Evolutionary conservation across 352 stramenopile genomes (phyloP).

Genomic region (Phytophthora multivora): DNA sequence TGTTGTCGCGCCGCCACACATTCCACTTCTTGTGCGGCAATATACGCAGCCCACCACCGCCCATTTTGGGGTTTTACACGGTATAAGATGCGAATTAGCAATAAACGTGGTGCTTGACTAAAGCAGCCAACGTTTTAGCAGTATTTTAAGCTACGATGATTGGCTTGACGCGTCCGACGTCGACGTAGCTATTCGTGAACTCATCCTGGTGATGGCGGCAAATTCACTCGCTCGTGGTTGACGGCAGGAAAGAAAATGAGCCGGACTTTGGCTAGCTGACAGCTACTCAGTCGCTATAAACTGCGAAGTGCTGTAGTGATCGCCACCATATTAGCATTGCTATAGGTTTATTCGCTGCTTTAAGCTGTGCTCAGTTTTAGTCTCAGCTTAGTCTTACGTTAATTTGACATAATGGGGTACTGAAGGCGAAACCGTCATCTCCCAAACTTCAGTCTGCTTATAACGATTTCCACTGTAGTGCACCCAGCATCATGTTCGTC

Average conservation of each 20-base stretch:
- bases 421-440: conserved; percentile 3
- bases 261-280: not conserved
- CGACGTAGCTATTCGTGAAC: not conserved
- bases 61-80: conserved; percentile 33
- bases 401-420: conserved; percentile 2
- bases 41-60: conserved; percentile 67
- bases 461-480: not conserved
- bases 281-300: not conserved
- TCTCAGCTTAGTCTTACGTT: not conserved
- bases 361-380: not conserved
- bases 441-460: conserved; percentile 1
- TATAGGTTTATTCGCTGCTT: too few relatives aligned
- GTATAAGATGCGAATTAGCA: not conserved
- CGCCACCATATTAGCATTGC: too few relatives aligned
- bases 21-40: conserved; percentile 86
- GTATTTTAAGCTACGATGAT: not conserved
- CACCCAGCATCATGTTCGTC: not conserved
- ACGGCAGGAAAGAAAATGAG: not conserved
- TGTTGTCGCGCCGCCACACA: conserved; percentile 85
- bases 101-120: not conserved
- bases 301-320: not conserved
- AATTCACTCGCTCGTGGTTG: not conserved
- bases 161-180: conserved; percentile 15
- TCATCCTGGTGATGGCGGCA: conserved; percentile 3
- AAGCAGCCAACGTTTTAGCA: too few relatives aligned